Conservation (phyloP, 1,284 basidiomycete genomes). For the Pseudozyma tsukubaensis region DNA sequence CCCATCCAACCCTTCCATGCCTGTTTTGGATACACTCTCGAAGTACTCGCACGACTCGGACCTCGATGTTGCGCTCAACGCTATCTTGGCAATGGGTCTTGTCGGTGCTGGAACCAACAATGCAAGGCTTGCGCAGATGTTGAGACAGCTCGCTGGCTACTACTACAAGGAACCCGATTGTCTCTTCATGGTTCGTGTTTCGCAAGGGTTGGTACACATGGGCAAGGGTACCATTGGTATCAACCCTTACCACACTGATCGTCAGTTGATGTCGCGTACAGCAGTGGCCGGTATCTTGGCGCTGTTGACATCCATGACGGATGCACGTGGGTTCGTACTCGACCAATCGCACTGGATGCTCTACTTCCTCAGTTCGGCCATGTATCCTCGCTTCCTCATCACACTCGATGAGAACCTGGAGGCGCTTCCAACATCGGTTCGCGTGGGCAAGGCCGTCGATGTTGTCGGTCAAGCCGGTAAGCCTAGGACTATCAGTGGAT, state of each 20-base stretch:
- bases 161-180: constrained; percentile 98
- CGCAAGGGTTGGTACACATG: constrained; percentile 97
- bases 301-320: constrained; percentile 89
- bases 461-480: constrained; percentile 69
- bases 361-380: constrained; percentile 91
- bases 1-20: constrained; percentile 94
- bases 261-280: constrained; percentile 86
- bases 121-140: constrained; percentile 95
- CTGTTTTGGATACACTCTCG: constrained; percentile 96
- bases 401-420: constrained; percentile 83
- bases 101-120: constrained; percentile 99
- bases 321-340: constrained; percentile 91
- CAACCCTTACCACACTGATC: constrained; percentile 96
- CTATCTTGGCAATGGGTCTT: constrained; percentile 98
- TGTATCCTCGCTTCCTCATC: constrained; percentile 98
- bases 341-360: constrained; percentile 99
- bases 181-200: constrained; percentile 94
- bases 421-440: constrained; percentile 86
- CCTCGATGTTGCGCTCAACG: constrained; percentile 92
- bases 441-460: constrained; percentile 82
- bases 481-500: constrained; percentile 68
- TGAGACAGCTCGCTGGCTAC: constrained; percentile 93
- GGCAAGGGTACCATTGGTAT: constrained; percentile 99
- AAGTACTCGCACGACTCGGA: constrained; percentile 99
- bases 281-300: constrained; percentile 92